Conservation (phyloP, 208 protist species). For the Paratrypanosoma confusum region DNA sequence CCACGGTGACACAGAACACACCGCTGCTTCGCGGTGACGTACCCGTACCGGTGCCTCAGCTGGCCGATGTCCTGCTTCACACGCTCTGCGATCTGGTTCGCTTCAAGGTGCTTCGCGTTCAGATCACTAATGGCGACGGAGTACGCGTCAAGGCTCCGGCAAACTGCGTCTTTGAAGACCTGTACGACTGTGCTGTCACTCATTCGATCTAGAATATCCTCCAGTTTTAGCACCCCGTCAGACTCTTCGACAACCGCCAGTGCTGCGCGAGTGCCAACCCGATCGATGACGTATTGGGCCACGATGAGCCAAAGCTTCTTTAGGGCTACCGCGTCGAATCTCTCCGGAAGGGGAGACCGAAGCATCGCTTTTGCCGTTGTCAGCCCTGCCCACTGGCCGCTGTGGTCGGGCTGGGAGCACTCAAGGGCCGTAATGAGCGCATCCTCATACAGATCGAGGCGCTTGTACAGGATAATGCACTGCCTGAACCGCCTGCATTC, state of each 20-base stretch:
- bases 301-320: conserved; percentile 92
- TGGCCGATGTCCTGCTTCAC: conserved; percentile 88
- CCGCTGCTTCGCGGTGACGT: conserved; percentile 67
- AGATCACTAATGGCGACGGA: conserved; percentile 72
- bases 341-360: conserved; percentile 43
- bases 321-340: conserved; percentile 41
- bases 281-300: conserved; percentile 78
- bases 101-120: conserved; percentile 77
- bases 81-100: conserved; percentile 67
- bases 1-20: conserved; percentile 75
- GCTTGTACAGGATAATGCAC: conserved; percentile 88
- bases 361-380: conserved; percentile 56
- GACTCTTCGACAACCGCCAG: conserved; percentile 60
- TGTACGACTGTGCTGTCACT: conserved; percentile 87
- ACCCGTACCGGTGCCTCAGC: conserved; percentile 67
- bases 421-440: conserved; percentile 84
- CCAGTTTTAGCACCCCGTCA: conserved; percentile 80
- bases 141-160: conserved; percentile 84
- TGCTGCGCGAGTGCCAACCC: conserved; percentile 62
- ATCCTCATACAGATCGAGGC: conserved; percentile 90
- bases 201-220: conserved; percentile 93
- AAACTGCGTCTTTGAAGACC: conserved; percentile 93
- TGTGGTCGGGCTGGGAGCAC: conserved; percentile 3
- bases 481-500: conserved; percentile 39
- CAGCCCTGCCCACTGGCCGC: conserved; percentile 34